Percentiles rank a stretch among this genome's conserved stretches.
These are phyloP conservation scores for Lentinula novae-zelandiae DNA, from an alignment of 1,284 basidiomycete genomes.

Conservation along the genomic window DNA sequence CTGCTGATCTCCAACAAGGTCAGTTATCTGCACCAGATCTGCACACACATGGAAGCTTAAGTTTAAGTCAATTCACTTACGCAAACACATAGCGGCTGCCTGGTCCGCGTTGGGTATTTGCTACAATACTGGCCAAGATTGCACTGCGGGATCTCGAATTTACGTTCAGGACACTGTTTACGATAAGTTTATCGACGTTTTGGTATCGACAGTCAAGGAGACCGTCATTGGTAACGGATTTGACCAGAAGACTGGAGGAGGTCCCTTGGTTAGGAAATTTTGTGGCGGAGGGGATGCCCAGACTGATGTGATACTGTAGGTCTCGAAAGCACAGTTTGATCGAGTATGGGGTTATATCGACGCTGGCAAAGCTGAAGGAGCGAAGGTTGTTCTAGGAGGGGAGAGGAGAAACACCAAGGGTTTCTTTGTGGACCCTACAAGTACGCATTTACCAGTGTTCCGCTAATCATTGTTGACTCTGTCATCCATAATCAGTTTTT, in stretches of 20 bases:
- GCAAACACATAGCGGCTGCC: conserved; percentile 56
- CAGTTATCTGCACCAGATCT: conserved; percentile 13
- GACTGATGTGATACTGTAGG: conserved; percentile 35
- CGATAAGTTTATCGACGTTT: conserved; percentile 72
- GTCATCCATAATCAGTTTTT: conserved; percentile 50
- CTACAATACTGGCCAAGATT: conserved; percentile 85
- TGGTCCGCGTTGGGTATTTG: conserved; percentile 84
- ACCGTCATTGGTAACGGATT: conserved; percentile 80
- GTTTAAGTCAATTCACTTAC: not conserved
- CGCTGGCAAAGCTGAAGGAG: conserved; percentile 81
- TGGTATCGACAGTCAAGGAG: conserved; percentile 67
- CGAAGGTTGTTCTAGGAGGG: conserved; percentile 78
- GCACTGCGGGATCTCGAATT: conserved; percentile 82
- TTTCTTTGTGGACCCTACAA: conserved; percentile 74
- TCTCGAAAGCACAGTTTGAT: conserved; percentile 85
- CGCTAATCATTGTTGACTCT: not conserved
- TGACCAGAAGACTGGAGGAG: conserved; percentile 70
- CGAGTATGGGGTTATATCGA: conserved; percentile 90
- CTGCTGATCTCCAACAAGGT: conserved; percentile 82
- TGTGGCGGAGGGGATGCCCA: conserved; percentile 9
- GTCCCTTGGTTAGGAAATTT: conserved; percentile 64
- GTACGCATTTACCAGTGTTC: conserved; percentile 35
- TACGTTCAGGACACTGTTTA: conserved; percentile 85
- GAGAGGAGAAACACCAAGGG: conserved; percentile 66
- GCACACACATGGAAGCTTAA: not conserved